A percentile compares a stretch with the other conserved stretches of the same genome.
These are phyloP conservation scores for Globisporangium yorkense DNA, from an alignment of 352 stramenopile species.

Conservation along the genomic window DNA sequence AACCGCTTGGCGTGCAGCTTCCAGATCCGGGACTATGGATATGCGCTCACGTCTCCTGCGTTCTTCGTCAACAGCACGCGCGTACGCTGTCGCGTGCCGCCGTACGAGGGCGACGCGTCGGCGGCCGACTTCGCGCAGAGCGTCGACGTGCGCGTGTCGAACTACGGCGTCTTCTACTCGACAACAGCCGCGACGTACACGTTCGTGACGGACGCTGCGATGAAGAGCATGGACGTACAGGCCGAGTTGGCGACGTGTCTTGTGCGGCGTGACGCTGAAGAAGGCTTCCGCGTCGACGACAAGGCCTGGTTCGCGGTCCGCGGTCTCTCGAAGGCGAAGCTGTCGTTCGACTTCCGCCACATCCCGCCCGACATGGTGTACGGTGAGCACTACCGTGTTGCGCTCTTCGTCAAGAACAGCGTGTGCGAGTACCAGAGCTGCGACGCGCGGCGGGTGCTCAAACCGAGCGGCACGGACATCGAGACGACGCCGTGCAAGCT, in stretches of 20 bases:
- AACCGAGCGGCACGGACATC: constrained; percentile 48
- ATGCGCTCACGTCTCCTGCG: constrained; percentile 30
- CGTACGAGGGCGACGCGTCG: constrained; percentile 32
- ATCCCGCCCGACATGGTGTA: constrained; percentile 90
- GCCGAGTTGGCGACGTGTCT: constrained; percentile 36
- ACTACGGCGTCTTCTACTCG: constrained; percentile 75
- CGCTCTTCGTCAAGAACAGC: constrained; percentile 93
- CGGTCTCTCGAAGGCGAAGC: constrained; percentile 88
- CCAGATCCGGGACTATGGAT: constrained; percentile 21
- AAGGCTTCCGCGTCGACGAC: constrained; percentile 75
- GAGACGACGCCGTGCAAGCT: constrained; percentile 91
- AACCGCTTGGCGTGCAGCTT: constrained; percentile 85
- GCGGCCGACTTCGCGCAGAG: constrained; percentile 8
- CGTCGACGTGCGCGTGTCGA: constrained; percentile 68
- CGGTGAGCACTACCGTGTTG: constrained; percentile 94
- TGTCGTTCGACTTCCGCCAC: constrained; percentile 94
- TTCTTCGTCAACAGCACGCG: constrained; percentile 83
- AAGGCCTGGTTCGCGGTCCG: constrained; percentile 91
- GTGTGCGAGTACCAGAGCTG: constrained; percentile 88
- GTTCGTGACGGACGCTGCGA: constrained; percentile 28
- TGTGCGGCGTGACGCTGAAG: constrained; percentile 39
- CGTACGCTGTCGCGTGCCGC: constrained; percentile 70
- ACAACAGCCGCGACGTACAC: constrained; percentile 42
- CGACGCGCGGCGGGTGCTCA: constrained; percentile 43
- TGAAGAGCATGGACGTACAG: constrained; percentile 34